Evolutionary conservation across 2,329 filamentous ascomycete genomes (phyloP), one percentile per base, ranked within the genome.

Genomic region (Seiridium cupressi): DNA sequence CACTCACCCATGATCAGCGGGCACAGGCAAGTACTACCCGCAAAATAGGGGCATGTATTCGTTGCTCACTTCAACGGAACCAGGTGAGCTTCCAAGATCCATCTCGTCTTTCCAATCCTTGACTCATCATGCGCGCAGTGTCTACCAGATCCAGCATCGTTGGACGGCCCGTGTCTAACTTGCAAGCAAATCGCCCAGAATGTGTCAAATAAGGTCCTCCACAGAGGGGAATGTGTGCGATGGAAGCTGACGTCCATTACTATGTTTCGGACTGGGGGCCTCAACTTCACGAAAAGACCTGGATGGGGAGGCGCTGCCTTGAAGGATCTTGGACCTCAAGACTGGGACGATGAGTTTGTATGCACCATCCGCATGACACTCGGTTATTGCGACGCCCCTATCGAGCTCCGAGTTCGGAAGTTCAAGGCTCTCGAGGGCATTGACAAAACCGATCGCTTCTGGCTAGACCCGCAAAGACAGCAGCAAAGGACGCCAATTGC

Each of bases 131-230:
- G 4, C 40, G 26, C 13, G 1, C 13, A 81, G 79, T 82, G 80
- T 62, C 54, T 64, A 3, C 66, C 70, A 26, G 72, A 80, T 58
- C 60, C 63, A 9, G 61, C 64, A 8, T 64, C 75, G 51, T 59
- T 63, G 8, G 60, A 65, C 18, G 70, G 69, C 11, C 66, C 62
- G 3, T 84, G 81, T 65, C 8, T 70, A 2, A 75, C 74, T 2
- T 84, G 81, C 62, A 61, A 67, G 5, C 66, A 64, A 1, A 72
- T 80, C 3, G 69, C 72, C 9, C 69, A 66, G 35, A 36, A 13
- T 35, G 72, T 71, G 1, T 81, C 79, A 0, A 77, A 76, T 44
- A 84, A 81, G 62, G 77, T 79, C 2, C 76, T 83, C 4, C 81
- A 83, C 58, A 70, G 72, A 32, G 66, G 79, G 4, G 73, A 74